Evolutionary conservation across 805 yeast species (phyloP).

Genomic region (Candida stauntonica): DNA sequence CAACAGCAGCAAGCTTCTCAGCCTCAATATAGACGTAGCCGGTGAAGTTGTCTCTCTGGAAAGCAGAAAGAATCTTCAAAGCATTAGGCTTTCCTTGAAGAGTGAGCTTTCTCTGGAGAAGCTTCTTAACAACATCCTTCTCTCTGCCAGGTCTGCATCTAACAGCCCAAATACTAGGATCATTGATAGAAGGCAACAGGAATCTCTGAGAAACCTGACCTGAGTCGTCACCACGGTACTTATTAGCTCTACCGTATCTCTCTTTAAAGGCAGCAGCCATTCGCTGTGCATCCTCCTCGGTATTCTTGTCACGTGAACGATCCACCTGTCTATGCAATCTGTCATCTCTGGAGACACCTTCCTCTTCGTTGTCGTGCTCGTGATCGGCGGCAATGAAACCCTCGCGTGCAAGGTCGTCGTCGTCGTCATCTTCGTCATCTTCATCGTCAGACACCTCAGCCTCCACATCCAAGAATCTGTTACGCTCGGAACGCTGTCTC

Average conservation of each 20-base stretch:
- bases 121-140: constrained; percentile 80
- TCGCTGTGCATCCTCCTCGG: constrained; percentile 92
- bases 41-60: constrained; percentile 88
- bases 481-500: constrained; percentile 48
- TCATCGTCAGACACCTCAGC: constrained; percentile 99
- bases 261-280: constrained; percentile 90
- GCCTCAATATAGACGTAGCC: constrained; percentile 96
- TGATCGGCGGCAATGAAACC: constrained; percentile 73
- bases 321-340: constrained; percentile 89
- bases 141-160: constrained; percentile 92
- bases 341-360: constrained; percentile 49
- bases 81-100: constrained; percentile 70
- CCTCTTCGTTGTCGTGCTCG: constrained; percentile 55
- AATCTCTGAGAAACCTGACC: constrained; percentile 90
- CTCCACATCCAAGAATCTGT: constrained; percentile 91
- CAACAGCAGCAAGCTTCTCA: constrained; percentile 86
- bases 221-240: constrained; percentile 76
- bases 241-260: constrained; percentile 83
- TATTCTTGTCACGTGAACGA: constrained; percentile 76
- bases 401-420: constrained; percentile 80
- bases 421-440: constrained; percentile 93
- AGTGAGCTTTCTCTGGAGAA: constrained; percentile 79
- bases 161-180: constrained; percentile 94
- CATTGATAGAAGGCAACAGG: constrained; percentile 91
- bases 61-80: constrained; percentile 81